Conservation (phyloP, 106 monocot species). For the Posidonia australis region DNA sequence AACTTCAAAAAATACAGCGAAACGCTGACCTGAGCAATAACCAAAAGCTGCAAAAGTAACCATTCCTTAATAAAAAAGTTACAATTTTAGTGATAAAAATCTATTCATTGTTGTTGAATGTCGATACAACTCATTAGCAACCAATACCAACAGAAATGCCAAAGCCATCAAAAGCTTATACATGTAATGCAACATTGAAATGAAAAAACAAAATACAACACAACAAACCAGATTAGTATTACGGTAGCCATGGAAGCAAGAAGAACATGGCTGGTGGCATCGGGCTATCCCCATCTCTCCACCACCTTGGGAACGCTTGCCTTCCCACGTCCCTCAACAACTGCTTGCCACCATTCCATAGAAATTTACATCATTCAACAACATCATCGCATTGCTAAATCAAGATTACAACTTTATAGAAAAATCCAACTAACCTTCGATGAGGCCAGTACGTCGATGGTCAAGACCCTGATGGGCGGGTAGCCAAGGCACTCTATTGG, state of each 20-base stretch:
- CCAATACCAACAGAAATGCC: neutral
- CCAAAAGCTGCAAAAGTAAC: constrained; percentile 46
- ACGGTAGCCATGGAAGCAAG: constrained; percentile 43
- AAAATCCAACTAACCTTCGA: constrained; percentile 54
- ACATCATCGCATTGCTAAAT: neutral
- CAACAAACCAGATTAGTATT: constrained; percentile 43
- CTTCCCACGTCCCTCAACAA: constrained; percentile 61
- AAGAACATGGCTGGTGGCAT: constrained; percentile 43
- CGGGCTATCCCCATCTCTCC: constrained; percentile 85
- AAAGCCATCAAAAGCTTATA: neutral
- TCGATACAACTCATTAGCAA: neutral
- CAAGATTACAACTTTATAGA: neutral
- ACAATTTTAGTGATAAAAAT: neutral
- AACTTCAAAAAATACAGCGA: neutral
- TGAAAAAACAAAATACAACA: neutral
- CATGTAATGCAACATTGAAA: neutral
- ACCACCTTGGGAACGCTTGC: constrained; percentile 51
- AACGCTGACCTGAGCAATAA: constrained; percentile 69
- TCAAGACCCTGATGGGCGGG: constrained; percentile 60
- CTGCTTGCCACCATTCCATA: constrained; percentile 15
- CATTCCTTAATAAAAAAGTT: neutral
- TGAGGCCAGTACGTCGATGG: constrained; percentile 79
- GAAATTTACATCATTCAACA: neutral
- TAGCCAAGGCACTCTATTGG: constrained; percentile 55
- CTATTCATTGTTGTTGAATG: neutral